Base-by-base conservation (phyloP, 495 filamentous ascomycete species). In the Tuber microsphaerosporum region DNA sequence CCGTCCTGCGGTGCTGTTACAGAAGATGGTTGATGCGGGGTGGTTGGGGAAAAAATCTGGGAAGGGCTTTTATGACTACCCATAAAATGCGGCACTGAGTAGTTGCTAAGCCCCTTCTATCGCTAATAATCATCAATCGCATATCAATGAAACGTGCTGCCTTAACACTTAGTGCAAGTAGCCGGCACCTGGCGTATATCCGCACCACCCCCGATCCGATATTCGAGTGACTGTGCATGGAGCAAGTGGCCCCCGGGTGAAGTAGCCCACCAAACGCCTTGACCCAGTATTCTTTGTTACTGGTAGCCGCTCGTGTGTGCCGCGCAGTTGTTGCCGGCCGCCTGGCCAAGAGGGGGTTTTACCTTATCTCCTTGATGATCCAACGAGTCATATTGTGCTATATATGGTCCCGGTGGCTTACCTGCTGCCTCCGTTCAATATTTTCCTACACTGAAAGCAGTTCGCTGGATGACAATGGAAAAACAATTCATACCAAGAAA, bases 41-140 rank as follows among this genome's bases (percentile, higher is more conserved):
- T 99, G 95, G 95, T 80, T 97, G 77, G 95, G 95, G 41, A 97
- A 96, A 90, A 99, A 99, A 88, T 92, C 90, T 80, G 93, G 94
- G 26, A 97, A 94, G 86, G 95, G 95, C 17, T 97, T 97, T 84
- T 97, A 97, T 83, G 91, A 95, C 44, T 98, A 97, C 48, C 26
- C 26, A 9, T 65, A 17, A 65, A 65, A 65, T 19, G 31, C 1
- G 31, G 56, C 3, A 31, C 56, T 7, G 5, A 65, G 56, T 65
- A 65, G 56, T 19, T 65, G 56, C 19, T 65, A 34, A 65, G 12
- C 31, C 26, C 34, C 56, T 65, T 26, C 26, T 26, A 31, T 65
- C 17, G 56, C 14, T 65, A 65, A 34, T 31, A 65, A 34, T 65
- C 17, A 34, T 19, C 56, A 17, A 31, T 17, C 31, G 2, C 5